A percentile compares a stretch with the other conserved stretches of the same genome.
phyloP scores from a whole-genome alignment of 768 basidiomycete species.

The Melanogaster broomeanus region DNA sequence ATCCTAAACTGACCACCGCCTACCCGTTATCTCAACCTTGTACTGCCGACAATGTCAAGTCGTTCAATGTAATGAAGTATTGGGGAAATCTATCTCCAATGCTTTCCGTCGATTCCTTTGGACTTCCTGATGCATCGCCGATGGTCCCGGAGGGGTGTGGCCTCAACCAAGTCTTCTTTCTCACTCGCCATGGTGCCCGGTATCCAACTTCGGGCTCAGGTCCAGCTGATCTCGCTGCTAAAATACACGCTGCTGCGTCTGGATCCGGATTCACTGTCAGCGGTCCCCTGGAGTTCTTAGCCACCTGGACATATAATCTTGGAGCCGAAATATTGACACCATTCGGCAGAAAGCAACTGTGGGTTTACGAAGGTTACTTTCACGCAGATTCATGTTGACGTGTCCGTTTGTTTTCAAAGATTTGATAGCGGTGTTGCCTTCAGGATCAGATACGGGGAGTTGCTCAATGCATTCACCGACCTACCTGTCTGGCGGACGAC shows the following conservation, averaged over 20 bases:
- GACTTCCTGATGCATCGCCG: conserved; percentile 48
- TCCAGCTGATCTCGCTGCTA: conserved; percentile 30
- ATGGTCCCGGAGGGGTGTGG: conserved; percentile 47
- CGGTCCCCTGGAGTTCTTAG: conserved; percentile 43
- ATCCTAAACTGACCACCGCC: conserved; percentile 36
- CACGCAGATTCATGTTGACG: no score
- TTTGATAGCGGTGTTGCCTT: conserved; percentile 48
- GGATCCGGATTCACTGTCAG: conserved; percentile 31
- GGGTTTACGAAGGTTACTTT: background rate
- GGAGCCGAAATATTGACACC: conserved; percentile 50
- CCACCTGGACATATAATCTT: conserved; percentile 48
- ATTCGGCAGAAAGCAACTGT: conserved; percentile 46
- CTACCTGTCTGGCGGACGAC: conserved; percentile 55
- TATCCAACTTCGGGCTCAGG: conserved; percentile 39
- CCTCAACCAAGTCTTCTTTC: conserved; percentile 45
- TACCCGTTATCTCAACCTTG: conserved; percentile 45
- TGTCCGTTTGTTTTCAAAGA: conserved; percentile 1
- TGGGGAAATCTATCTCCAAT: conserved; percentile 54
- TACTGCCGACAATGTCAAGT: conserved; percentile 32
- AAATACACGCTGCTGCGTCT: conserved; percentile 22
- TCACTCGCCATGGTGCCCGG: conserved; percentile 43
- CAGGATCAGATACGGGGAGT: conserved; percentile 47
- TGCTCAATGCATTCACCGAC: conserved; percentile 41
- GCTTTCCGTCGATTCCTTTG: conserved; percentile 52
- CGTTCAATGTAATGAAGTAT: conserved; percentile 47